Evolutionary conservation across 371 early-diverging fungal genomes (phyloP).

Genomic region (Mortierella sp.): DNA sequence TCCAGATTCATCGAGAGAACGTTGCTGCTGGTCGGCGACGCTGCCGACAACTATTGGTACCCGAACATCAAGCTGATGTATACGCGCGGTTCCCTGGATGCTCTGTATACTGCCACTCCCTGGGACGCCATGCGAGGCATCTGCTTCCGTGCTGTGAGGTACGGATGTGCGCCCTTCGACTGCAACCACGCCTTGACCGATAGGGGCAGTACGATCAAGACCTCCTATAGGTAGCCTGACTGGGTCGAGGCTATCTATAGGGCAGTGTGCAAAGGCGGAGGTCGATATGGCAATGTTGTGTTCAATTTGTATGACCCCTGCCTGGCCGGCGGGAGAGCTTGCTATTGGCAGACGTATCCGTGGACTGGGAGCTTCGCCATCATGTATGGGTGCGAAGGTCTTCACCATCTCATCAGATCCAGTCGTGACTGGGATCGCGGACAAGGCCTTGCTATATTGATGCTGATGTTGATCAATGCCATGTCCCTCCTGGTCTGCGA

Average conservation of each 20-base stretch:
- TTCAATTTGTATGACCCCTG: constrained; percentile 12
- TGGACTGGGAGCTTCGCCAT: constrained; percentile 19
- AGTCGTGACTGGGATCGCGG: constrained; percentile 28
- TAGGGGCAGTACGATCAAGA: constrained; percentile 32
- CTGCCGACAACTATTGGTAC: constrained; percentile 8
- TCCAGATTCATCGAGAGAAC: neutral
- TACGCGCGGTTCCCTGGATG: constrained; percentile 9
- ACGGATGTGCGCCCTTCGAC: constrained; percentile 29
- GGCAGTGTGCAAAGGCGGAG: constrained; percentile 14
- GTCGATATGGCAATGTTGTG: constrained; percentile 17
- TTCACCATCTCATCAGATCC: constrained; percentile 10
- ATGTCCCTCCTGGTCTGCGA: neutral
- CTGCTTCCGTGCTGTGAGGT: neutral
- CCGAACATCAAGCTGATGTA: constrained; percentile 11
- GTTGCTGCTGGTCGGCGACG: neutral
- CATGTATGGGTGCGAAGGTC: constrained; percentile 7
- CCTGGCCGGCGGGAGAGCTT: constrained; percentile 3
- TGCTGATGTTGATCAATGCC: constrained; percentile 16
- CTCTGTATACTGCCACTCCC: neutral
- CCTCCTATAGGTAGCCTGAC: constrained; percentile 22
- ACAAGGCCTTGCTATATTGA: constrained; percentile 16
- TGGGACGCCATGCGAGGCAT: constrained; percentile 1
- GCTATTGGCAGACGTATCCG: constrained; percentile 8
- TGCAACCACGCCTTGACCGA: constrained; percentile 33
- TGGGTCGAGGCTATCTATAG: constrained; percentile 8